These are phyloP conservation scores for Colletotrichum limetticola DNA, from an alignment of 2,329 filamentous ascomycete species.

Conservation along the genomic window DNA sequence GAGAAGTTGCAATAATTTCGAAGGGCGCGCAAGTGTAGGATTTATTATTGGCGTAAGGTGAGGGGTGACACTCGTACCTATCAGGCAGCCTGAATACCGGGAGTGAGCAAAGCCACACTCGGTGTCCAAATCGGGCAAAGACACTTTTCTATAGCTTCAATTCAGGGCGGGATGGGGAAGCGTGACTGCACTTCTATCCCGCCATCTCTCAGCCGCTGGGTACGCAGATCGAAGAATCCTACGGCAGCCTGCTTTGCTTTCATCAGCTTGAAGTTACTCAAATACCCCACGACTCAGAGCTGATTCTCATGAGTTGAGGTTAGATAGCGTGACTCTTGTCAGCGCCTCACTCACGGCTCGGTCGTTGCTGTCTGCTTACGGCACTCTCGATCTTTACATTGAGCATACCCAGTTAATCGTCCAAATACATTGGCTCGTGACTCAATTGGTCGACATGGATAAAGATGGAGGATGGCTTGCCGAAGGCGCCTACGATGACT, in stretches of 20 bases:
- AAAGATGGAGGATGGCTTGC: conserved; percentile 28
- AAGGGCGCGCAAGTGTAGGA: neutral
- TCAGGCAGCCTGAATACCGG: neutral
- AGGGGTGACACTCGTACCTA: neutral
- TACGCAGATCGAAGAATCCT: neutral
- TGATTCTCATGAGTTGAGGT: neutral
- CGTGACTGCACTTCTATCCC: neutral
- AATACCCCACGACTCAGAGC: too few relatives aligned
- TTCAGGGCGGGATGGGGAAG: neutral
- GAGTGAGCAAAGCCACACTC: conserved; percentile 31
- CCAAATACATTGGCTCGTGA: neutral
- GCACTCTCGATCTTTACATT: neutral
- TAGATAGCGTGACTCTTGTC: neutral
- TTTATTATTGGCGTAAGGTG: neutral
- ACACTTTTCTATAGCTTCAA: neutral
- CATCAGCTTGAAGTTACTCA: too few relatives aligned
- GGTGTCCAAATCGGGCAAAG: conserved; percentile 29
- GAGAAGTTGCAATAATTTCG: neutral
- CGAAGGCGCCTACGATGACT: conserved; percentile 29
- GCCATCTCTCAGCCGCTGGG: conserved; percentile 11
- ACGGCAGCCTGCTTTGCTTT: conserved; percentile 17
- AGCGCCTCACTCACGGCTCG: neutral
- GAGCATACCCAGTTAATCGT: neutral
- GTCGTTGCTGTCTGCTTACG: neutral
- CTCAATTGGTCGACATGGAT: conserved; percentile 9